phyloP scores from a whole-genome alignment of 202 grass and related monocot species.

The Schoenoplectus triqueter region DNA sequence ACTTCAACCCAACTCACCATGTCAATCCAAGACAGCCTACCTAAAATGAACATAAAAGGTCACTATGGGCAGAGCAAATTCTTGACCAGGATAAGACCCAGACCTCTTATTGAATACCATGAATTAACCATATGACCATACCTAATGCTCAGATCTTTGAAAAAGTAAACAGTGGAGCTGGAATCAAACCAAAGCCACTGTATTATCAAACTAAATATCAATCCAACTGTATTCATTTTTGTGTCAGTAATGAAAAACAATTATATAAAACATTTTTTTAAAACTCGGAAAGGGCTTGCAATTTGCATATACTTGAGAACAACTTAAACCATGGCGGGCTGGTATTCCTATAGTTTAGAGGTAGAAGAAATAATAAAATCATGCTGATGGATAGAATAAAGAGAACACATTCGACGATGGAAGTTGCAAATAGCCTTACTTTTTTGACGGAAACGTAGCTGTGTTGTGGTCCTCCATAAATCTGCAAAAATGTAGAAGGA shows the following conservation, averaged over 20 bases:
- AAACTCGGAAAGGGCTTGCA: not conserved
- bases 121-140: not conserved
- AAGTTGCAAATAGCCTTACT: conserved; percentile 47
- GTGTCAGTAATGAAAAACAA: not conserved
- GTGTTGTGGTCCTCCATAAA: conserved; percentile 99
- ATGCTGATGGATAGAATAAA: not conserved
- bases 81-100: not conserved
- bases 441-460: conserved; percentile 91
- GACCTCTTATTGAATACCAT: not conserved
- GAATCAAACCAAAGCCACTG: not conserved
- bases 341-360: not conserved
- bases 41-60: not conserved
- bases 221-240: not conserved
- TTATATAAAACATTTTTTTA: not conserved
- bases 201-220: not conserved
- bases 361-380: not conserved
- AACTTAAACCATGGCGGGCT: not conserved
- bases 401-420: conserved; percentile 29
- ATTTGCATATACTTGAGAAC: not conserved
- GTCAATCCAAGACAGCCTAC: not conserved
- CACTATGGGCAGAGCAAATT: not conserved
- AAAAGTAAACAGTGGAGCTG: conserved; percentile 18
- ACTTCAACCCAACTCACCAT: not conserved
- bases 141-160: not conserved
- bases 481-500: conserved; percentile 50